A percentile compares a stretch with the other conserved stretches of the same genome.
phyloP scores from a whole-genome alignment of 1,139 yeast genomes.

The Wickerhamomyces sp. region DNA sequence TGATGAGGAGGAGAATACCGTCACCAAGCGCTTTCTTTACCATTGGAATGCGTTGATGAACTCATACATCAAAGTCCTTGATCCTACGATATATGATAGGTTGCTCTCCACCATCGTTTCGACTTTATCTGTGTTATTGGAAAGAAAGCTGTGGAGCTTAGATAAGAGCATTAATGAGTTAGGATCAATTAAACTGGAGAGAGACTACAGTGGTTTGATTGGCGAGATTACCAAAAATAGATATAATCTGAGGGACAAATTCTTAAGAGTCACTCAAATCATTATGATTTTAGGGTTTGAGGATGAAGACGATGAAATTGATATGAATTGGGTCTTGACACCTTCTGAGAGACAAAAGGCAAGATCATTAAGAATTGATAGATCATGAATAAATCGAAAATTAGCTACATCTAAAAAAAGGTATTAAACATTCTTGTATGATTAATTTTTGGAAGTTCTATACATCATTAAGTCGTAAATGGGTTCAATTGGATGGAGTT shows the following conservation, averaged over 20 bases:
- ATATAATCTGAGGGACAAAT: conserved; percentile 72
- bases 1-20: conserved; percentile 32
- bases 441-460: not conserved
- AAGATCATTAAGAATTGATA: conserved; percentile 46
- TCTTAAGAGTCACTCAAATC: conserved; percentile 77
- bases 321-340: conserved; percentile 74
- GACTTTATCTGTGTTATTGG: conserved; percentile 46
- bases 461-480: not conserved
- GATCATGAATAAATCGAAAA: conserved; percentile 7
- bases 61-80: conserved; percentile 59
- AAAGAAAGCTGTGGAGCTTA: conserved; percentile 61
- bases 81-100: conserved; percentile 44
- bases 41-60: conserved; percentile 62
- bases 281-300: conserved; percentile 80
- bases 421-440: not conserved
- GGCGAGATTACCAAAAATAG: conserved; percentile 56
- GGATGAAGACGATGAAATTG: conserved; percentile 61
- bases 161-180: conserved; percentile 70
- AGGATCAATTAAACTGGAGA: conserved; percentile 81
- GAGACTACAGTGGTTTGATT: conserved; percentile 73
- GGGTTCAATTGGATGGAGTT: not conserved
- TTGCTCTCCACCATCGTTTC: conserved; percentile 49
- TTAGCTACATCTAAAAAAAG: no score
- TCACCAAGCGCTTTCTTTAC: conserved; percentile 42
- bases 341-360: conserved; percentile 67